Evolutionary conservation across 371 early-diverging fungal genomes (phyloP), one percentile per base, ranked within the genome.

Genomic region (Mortierella sp.): DNA sequence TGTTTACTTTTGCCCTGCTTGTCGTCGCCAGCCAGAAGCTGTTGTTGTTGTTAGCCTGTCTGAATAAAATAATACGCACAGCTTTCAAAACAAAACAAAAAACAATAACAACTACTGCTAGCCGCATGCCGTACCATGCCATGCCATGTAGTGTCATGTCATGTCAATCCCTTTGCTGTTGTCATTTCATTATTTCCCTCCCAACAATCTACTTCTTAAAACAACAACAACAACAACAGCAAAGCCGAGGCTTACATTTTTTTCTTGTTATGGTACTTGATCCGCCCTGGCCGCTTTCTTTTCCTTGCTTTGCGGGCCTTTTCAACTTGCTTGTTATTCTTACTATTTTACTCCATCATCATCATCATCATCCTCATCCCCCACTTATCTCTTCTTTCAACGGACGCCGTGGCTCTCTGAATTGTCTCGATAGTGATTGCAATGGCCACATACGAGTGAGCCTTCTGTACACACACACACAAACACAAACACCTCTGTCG

Each of bases 371-470:
- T 38, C 42, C 1, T 38, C n/a, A n/a, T n/a, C n/a, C 42, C 42
- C 5, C 42, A 38, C 42, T 5, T 38, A 38, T 38, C 42, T 38
- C 42, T 1, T 38, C 42, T 38, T 38, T 38, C 42, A 42, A 38
- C 42, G 42, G 68, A 68, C 42, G 42, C 68, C 68, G 38, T 24
- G 68, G 68, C 68, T 68, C 68, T 68, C 68, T 21, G 11, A 38
- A 42, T 68, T 68, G 68, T 68, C 42, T 42, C 24, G 68, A 68
- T 68, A 68, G 68, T 38, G 28, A 57, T 57, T 57, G 63, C 68
- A 68, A 63, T 68, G 68, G 68, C 68, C 68, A 68, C 68, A 68
- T 16, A 60, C 60, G 68, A 68, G 68, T 42, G 68, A 68, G 68
- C 68, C 42, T 50, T 68, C 68, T 68, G 68, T 24, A 68, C 42